Evolutionary conservation across 306 rosid species (phyloP), one percentile per base, ranked within the genome.

Genomic region (Elaeagnus macrophylla): DNA sequence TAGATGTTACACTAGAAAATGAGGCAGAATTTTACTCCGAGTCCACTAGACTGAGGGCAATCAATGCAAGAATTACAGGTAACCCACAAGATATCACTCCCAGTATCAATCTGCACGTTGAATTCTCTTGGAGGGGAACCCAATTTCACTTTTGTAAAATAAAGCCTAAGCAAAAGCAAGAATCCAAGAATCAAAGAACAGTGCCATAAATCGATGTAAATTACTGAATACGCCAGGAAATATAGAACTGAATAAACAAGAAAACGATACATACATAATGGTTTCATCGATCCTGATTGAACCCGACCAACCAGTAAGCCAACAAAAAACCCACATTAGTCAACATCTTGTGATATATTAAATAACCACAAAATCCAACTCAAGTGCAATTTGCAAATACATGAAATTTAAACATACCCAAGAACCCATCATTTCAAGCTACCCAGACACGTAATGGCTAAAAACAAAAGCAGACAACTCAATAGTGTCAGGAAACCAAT

Each of bases 1-100:
- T 17, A 18, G 54, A 68, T 12, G 44, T 20, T 10, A 11, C 59
- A 37, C 45, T 62, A 49, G 68, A 67, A 50, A 47, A 54, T 18
- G 19, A 42, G 40, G 59, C 7, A 62, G 67, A 68, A 45, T 45
- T 72, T 74, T 62, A 91, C 99, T 64, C 99, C 96, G 3, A 91
- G 85, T 53, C 70, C 82, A 72, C 99, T 91, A 50, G 93, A 61
- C 57, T 76, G 82, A 61, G 96, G 99, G 60, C 96, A 87, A 68
- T 88, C 77, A 38, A 67, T 78, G 79, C 99, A 91, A 51, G 96
- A 65, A 67, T 70, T 80, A 79, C 99, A 84, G 64, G 78, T 85
- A 54, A 91, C 78, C 99, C 99, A 91, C 83, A 91, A 79, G 64
- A 84, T 78, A 54, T 91, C 99, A 53, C 99, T 91, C 58, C 99